Base-by-base conservation (phyloP, 1,284 basidiomycete species). In the Anthracocystis panici-leucophaei region DNA sequence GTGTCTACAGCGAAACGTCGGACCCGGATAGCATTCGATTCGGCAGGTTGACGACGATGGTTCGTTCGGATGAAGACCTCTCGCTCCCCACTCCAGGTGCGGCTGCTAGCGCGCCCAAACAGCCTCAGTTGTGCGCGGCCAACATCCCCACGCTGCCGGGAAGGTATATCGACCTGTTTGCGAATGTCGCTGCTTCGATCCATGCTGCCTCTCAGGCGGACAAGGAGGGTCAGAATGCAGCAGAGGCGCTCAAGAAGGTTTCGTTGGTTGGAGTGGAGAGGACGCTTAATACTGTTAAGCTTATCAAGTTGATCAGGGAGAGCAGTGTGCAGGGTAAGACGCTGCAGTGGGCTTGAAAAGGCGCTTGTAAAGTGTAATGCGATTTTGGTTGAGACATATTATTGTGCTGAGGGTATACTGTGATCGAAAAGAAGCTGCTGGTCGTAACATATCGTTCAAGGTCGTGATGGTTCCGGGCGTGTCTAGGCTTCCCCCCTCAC, bases 71-170 rank as follows among this genome's bases (percentile, higher is more conserved):
- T 25, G 57, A 72, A 29, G 67, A 77, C n/a, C 60, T 67, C 3
- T 62, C 74, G 12, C 27, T 68, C 12, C 58, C 76, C 18, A 50
- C 41, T 0, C 56, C 56, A 20, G 65, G 58, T 23, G 56, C 53
- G 3, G 66, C 33, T 9, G 59, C 29, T 12, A 49, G 55, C 2
- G 68, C 75, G 5, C 69, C 77, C 2, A 76, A 62, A 7, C 82
- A 82, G 48, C 83, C 83, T 33, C 41, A 55, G 27, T 61, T 84
- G 45, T 73, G 67, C 5, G 68, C 68, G 9, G 60, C 62, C 16
- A 71, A 75, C 46, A 82, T 84, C 33, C 82, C 82, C 3, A 84
- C 79, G 3, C 51, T 84, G 33, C 82, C 81, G 5, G 83, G 83
- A 27, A 62, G 78, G 46, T 84, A 84, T 52, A 68, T 80, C 25